Evolutionary conservation across 129 eudicot species (phyloP).

Genomic region (Silybum marianum): DNA sequence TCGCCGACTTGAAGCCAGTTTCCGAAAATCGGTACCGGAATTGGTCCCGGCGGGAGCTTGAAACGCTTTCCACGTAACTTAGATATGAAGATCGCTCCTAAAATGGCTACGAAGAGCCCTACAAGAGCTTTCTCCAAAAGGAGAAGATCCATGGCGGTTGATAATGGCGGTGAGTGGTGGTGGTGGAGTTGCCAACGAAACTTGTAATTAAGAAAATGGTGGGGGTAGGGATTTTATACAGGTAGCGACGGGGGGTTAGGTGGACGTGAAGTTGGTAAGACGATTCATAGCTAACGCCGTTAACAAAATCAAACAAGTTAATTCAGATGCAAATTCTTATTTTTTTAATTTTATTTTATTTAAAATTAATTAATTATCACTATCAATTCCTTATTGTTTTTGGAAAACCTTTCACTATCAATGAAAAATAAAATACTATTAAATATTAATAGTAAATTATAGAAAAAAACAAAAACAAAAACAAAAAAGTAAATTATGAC

Average conservation of each 20-base stretch:
- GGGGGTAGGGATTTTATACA: slow-evolving; percentile 19
- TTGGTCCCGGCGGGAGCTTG: slow-evolving; percentile 85
- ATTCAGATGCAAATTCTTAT: background rate
- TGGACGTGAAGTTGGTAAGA: slow-evolving; percentile 22
- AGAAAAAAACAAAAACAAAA: too few species aligned
- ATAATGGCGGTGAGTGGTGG: background rate
- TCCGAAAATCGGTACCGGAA: slow-evolving; percentile 77
- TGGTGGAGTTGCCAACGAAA: background rate
- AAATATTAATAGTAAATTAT: too few species aligned
- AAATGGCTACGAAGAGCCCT: slow-evolving; percentile 54
- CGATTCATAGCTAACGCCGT: slow-evolving; percentile 13
- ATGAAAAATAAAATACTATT: background rate
- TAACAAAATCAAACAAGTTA: background rate
- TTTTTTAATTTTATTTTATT: background rate
- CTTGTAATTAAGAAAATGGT: background rate
- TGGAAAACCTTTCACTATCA: background rate
- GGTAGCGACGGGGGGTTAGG: slow-evolving; percentile 21
- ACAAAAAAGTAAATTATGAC: background rate
- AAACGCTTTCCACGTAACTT: slow-evolving; percentile 61
- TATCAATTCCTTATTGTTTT: background rate
- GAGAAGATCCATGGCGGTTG: slow-evolving; percentile 65
- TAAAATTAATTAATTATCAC: background rate
- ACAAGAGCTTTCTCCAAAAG: slow-evolving; percentile 66
- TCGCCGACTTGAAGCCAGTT: slow-evolving; percentile 93
- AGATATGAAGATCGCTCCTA: slow-evolving; percentile 56